Base-by-base conservation (phyloP, 352 stramenopile genomes). In the Globisporangium barbulae region DNA sequence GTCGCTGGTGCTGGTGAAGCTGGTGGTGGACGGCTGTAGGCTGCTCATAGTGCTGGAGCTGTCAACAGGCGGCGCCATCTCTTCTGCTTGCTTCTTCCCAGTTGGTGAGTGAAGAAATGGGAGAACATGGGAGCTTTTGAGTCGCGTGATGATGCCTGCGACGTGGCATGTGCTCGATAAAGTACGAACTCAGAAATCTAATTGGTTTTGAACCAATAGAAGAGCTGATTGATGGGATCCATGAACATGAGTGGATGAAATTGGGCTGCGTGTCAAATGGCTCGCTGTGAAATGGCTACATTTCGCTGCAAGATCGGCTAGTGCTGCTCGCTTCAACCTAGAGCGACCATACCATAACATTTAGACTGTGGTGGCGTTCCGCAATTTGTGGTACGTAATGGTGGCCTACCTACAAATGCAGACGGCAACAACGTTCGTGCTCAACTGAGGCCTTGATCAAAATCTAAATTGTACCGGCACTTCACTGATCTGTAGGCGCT, bases 1-100 rank as follows among this genome's bases (percentile, higher is more conserved):
- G 0, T 55, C 42, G 4, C 15, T 65, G 71, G 19, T 58, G 54
- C 15, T 41, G 60, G 53, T 69, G 53, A 30, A 59, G 57, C 13
- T 44, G 15, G 9, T 37, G 13, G 0, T 28, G 5, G 12, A 35
- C 13, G 25, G 13, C 22, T 64, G 31, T 13, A 53, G 28, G 35
- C 53, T 68, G 37, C 39, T 61, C 31, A n/a, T n/a, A 41, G 17
- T 5, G 55, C 13, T 15, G 25, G 55, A 22, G 52, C 33, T 37
- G 25, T 5, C 17, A 10, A 3, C 49, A 21, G 49, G 49, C 49
- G 49, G 49, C 49, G 49, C 28, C 49, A 55, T 55, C 28, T 17
- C 15, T 7, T 39, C 28, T 22, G 15, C 49, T 39, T 37, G 25
- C 47, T 12, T 35, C 17, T 10, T 55, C n/a, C 47, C 48, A 53